phyloP scores from a whole-genome alignment of 148 eudicot species.

The Agrostemma githago region DNA sequence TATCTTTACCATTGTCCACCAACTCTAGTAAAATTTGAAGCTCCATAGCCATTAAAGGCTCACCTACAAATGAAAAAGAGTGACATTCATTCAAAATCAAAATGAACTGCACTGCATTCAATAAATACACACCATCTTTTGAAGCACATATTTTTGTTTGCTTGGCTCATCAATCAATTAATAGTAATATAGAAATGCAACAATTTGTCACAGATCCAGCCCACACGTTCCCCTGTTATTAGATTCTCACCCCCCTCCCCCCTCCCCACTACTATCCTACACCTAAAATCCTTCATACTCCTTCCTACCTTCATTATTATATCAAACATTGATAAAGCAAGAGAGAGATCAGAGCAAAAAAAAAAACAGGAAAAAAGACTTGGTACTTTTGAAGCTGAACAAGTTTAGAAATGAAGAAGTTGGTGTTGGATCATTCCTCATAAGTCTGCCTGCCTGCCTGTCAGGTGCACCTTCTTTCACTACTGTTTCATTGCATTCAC shows the following conservation, averaged over 20 bases:
- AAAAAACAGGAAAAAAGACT: not conserved
- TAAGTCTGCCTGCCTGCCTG: not conserved
- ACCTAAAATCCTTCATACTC: not conserved
- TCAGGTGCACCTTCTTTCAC: slow-evolving; percentile 3
- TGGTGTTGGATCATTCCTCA: slow-evolving; percentile 1
- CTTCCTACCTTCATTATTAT: not conserved
- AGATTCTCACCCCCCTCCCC: slow-evolving; percentile 38
- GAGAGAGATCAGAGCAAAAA: slow-evolving; percentile 17
- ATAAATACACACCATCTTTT: slow-evolving; percentile 8
- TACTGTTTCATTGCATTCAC: slow-evolving; percentile 21
- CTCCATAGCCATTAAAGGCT: not conserved
- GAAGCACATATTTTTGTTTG: not conserved
- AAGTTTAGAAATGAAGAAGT: not conserved
- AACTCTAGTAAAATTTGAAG: no score
- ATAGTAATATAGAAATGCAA: no score
- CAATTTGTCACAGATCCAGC: slow-evolving; percentile 37
- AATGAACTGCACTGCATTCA: slow-evolving; percentile 10
- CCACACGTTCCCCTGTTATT: slow-evolving; percentile 37
- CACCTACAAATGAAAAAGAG: not conserved
- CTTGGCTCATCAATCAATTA: not conserved
- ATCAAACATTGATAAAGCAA: no score
- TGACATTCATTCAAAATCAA: not conserved
- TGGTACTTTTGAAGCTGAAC: not conserved
- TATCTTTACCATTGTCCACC: no score
- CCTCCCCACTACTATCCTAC: slow-evolving; percentile 26